Conservation (phyloP, 202 grass and related monocot species). For the Schoenoplectus triqueter region DNA sequence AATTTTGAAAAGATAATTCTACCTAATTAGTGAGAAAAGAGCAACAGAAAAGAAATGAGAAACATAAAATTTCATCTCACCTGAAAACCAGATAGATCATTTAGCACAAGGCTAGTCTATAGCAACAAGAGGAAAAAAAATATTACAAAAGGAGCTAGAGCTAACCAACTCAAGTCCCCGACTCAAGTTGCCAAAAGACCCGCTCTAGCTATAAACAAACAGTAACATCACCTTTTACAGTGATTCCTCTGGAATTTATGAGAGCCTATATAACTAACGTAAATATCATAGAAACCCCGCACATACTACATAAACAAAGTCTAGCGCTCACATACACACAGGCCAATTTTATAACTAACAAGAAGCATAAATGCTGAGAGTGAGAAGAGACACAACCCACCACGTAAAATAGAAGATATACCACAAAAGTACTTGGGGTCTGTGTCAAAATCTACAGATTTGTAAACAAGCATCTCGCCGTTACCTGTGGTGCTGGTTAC, state of each 20-base stretch:
- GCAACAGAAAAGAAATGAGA: neutral
- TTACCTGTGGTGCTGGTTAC: slow-evolving; percentile 58
- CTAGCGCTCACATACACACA: slow-evolving; percentile 79
- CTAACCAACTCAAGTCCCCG: slow-evolving; percentile 21
- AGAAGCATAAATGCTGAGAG: slow-evolving; percentile 74
- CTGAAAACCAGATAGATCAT: slow-evolving; percentile 14
- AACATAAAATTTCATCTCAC: neutral
- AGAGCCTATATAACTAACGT: slow-evolving; percentile 25
- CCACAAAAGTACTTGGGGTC: slow-evolving; percentile 51
- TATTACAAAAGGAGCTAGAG: slow-evolving; percentile 38
- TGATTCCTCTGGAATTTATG: slow-evolving; percentile 26
- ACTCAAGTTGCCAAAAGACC: slow-evolving; percentile 31
- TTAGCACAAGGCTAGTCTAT: slow-evolving; percentile 15
- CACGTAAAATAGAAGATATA: slow-evolving; percentile 59
- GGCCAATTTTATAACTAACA: slow-evolving; percentile 70
- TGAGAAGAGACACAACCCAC: slow-evolving; percentile 84
- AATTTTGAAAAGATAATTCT: neutral
- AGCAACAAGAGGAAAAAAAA: slow-evolving; percentile 17
- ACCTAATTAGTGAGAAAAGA: neutral
- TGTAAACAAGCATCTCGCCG: slow-evolving; percentile 50
- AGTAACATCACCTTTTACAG: slow-evolving; percentile 33
- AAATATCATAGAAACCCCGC: slow-evolving; percentile 18
- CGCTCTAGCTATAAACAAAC: slow-evolving; percentile 27
- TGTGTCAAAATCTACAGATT: slow-evolving; percentile 53
- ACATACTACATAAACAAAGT: slow-evolving; percentile 28